phyloP scores from a whole-genome alignment of 176 grass and related monocot species.

The Bolboschoenus planiculmis region DNA sequence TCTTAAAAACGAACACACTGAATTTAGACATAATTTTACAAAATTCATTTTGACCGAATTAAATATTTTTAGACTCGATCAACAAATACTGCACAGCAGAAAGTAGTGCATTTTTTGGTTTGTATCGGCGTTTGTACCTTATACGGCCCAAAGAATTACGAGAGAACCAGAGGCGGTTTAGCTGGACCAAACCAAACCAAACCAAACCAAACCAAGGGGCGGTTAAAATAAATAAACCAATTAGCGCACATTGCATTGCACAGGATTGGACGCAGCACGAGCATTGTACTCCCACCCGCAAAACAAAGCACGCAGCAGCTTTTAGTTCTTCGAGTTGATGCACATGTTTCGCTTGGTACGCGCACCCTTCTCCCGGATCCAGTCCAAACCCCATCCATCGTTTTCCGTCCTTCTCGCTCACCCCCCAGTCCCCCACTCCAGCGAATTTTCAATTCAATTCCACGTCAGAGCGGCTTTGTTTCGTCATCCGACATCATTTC shows the following conservation, averaged over 20 bases:
- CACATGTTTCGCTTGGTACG: conserved; percentile 2
- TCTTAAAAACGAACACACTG: not conserved
- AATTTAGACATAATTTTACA: not conserved
- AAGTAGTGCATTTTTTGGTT: not conserved
- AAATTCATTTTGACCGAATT: not conserved
- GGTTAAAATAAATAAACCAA: not conserved
- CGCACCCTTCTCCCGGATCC: not conserved
- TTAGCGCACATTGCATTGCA: not conserved
- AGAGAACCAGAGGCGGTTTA: not conserved
- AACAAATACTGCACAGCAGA: not conserved
- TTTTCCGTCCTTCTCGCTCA: not conserved
- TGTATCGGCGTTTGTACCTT: not conserved
- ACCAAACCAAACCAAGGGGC: not conserved
- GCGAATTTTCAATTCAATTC: not conserved
- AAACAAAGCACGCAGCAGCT: not conserved
- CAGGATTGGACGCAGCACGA: not conserved
- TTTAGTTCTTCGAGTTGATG: conserved; percentile 1
- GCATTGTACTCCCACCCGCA: not conserved
- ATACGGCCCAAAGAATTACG: not conserved
- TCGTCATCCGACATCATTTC: no score
- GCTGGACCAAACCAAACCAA: no score
- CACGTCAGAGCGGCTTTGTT: not conserved
- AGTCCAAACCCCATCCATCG: not conserved
- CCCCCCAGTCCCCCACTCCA: not conserved
- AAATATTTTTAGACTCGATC: not conserved